A percentile compares a stretch with the other conserved stretches of the same genome.
Evolutionary conservation across 495 filamentous ascomycete genomes (phyloP).

Genomic region (Penicillium cataractarum): DNA sequence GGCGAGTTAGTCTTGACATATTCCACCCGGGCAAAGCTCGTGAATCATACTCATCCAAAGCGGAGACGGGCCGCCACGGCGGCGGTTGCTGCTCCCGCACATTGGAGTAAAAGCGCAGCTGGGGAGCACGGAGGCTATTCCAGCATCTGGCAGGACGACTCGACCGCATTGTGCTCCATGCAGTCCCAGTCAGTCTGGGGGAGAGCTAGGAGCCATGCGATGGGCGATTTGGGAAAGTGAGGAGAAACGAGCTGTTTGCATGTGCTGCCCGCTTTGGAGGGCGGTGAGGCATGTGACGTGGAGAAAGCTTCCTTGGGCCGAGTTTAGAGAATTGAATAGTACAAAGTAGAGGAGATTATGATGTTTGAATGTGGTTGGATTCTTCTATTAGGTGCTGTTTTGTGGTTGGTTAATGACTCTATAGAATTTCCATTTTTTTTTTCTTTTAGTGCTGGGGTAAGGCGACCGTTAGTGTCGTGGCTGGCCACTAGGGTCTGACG

Average conservation of each 20-base stretch:
- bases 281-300: constrained; percentile 20
- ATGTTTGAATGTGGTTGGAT: neutral
- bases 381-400: neutral
- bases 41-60: constrained; percentile 78
- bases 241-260: constrained; percentile 12
- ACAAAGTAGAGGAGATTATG: neutral
- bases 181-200: constrained; percentile 17
- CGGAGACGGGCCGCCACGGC: constrained; percentile 78
- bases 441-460: neutral
- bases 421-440: neutral
- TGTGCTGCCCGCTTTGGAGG: constrained; percentile 8
- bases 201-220: constrained; percentile 6
- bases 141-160: constrained; percentile 41
- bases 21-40: constrained; percentile 1
- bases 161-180: constrained; percentile 41
- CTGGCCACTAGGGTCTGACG: constrained; percentile 6
- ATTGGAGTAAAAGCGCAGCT: constrained; percentile 31
- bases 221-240: constrained; percentile 2
- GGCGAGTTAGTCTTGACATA: neutral
- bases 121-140: constrained; percentile 27
- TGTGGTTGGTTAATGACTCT: neutral
- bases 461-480: constrained; percentile 1
- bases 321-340: neutral
- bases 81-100: constrained; percentile 45
- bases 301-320: neutral